Percentiles rank a stretch among this genome's conserved stretches.
These are phyloP conservation scores for Oryza glumipatula DNA, from an alignment of 176 grass and related monocot genomes.

Conservation along the genomic window DNA sequence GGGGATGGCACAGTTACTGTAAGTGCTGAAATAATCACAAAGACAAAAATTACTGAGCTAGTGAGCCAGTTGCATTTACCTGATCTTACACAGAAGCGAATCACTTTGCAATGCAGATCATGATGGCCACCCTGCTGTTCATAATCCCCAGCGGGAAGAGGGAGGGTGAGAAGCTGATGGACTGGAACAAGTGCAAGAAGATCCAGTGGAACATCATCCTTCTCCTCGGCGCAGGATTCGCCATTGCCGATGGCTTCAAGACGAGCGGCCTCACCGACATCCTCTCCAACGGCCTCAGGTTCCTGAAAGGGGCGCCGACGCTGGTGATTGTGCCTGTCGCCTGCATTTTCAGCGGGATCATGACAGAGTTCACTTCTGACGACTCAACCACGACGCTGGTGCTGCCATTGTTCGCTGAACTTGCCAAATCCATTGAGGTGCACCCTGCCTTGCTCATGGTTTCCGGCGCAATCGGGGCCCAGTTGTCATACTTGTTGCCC, in stretches of 20 bases:
- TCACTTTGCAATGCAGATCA: constrained; percentile 49
- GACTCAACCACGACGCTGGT: constrained; percentile 70
- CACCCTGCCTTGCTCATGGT: constrained; percentile 74
- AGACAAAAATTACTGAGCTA: neutral
- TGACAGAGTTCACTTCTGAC: constrained; percentile 70
- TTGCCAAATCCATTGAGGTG: constrained; percentile 58
- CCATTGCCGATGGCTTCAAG: constrained; percentile 77
- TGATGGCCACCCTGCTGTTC: constrained; percentile 89
- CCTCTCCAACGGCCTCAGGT: constrained; percentile 47
- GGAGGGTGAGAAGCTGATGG: constrained; percentile 83
- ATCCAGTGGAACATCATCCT: constrained; percentile 85
- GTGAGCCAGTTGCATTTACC: neutral
- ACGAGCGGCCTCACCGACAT: constrained; percentile 69
- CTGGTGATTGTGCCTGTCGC: constrained; percentile 53
- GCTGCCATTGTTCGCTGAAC: constrained; percentile 67
- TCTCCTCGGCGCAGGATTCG: constrained; percentile 88
- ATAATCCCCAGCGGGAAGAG: constrained; percentile 79
- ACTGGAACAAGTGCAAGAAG: constrained; percentile 97
- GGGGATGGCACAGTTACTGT: constrained; percentile 93
- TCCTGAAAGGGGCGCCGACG: constrained; percentile 51
- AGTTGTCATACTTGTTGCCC: constrained; percentile 73
- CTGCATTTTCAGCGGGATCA: constrained; percentile 56
- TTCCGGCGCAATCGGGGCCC: constrained; percentile 61
- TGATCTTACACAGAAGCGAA: neutral
- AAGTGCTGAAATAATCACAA: constrained; percentile 41